Evolutionary conservation across 1,284 basidiomycete species (phyloP).

Genomic region (Ustilago tritici): DNA sequence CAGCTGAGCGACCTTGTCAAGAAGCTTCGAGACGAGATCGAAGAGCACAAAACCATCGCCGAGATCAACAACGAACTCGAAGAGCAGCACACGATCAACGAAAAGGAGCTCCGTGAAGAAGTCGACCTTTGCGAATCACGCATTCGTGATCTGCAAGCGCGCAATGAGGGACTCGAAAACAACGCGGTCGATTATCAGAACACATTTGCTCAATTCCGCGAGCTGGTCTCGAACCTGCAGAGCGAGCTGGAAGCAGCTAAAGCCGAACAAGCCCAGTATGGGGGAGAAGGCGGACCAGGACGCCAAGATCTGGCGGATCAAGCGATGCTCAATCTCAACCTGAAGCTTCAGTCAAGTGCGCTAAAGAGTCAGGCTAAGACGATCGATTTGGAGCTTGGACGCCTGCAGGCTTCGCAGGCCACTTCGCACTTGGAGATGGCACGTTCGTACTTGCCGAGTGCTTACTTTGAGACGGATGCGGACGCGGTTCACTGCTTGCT

Average conservation of each 20-base stretch:
- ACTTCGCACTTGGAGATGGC: conserved; percentile 61
- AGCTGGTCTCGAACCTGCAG: conserved; percentile 62
- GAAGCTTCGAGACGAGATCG: conserved; percentile 92
- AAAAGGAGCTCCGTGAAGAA: conserved; percentile 90
- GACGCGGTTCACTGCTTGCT: conserved; percentile 62
- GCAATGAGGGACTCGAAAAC: conserved; percentile 53
- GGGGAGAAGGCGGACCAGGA: conserved; percentile 37
- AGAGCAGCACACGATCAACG: conserved; percentile 93
- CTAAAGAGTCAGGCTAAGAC: conserved; percentile 67
- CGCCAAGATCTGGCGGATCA: conserved; percentile 53
- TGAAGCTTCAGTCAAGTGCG: conserved; percentile 65
- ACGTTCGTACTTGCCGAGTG: conserved; percentile 59
- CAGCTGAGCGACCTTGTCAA: conserved; percentile 83
- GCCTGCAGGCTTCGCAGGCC: conserved; percentile 58
- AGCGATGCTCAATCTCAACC: conserved; percentile 65
- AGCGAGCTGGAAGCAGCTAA: conserved; percentile 61
- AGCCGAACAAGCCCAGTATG: conserved; percentile 50
- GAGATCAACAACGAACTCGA: conserved; percentile 97
- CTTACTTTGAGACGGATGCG: conserved; percentile 61
- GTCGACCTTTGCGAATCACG: conserved; percentile 72
- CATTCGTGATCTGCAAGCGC: conserved; percentile 43
- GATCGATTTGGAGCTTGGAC: conserved; percentile 61
- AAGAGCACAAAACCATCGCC: conserved; percentile 93
- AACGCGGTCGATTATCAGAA: conserved; percentile 62
- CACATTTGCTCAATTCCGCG: conserved; percentile 65